A percentile compares a stretch with the other conserved stretches of the same genome.
These are phyloP conservation scores for Mortierella sp. DNA, from an alignment of 371 early-diverging fungal genomes.

Conservation along the genomic window DNA sequence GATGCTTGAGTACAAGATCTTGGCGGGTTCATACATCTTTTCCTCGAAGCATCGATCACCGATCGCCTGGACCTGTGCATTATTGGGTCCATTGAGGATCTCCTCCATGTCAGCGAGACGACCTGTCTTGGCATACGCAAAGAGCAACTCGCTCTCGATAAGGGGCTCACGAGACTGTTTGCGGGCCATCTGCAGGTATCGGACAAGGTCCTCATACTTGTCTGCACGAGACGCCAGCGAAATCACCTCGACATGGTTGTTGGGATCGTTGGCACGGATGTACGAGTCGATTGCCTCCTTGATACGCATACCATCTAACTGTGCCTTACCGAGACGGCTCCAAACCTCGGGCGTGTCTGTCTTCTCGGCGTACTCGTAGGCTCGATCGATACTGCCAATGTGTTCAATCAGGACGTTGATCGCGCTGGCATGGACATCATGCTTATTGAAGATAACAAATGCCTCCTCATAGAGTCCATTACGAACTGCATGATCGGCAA, in stretches of 20 bases:
- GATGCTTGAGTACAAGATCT: constrained; percentile 91
- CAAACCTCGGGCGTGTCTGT: constrained; percentile 92
- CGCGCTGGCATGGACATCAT: constrained; percentile 88
- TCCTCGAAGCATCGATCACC: constrained; percentile 97
- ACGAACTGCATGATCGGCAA: constrained; percentile 94
- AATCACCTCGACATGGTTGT: constrained; percentile 93
- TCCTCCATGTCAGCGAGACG: constrained; percentile 94
- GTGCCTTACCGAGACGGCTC: constrained; percentile 95
- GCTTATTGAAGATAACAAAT: constrained; percentile 93
- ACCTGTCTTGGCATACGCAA: constrained; percentile 94
- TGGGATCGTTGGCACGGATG: constrained; percentile 91
- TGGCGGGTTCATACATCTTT: constrained; percentile 93
- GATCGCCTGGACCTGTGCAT: constrained; percentile 91
- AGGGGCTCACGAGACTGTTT: constrained; percentile 91
- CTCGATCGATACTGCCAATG: constrained; percentile 93
- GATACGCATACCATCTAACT: constrained; percentile 88
- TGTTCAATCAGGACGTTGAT: constrained; percentile 92
- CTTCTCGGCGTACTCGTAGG: constrained; percentile 94
- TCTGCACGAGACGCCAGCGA: constrained; percentile 79
- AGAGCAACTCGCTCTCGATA: constrained; percentile 94
- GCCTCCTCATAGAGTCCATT: constrained; percentile 95
- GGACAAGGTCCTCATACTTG: constrained; percentile 93
- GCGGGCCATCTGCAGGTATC: constrained; percentile 94
- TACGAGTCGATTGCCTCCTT: constrained; percentile 97
- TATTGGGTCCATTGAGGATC: constrained; percentile 90